Evolutionary conservation across 352 stramenopile species (phyloP), one percentile per base, ranked within the genome.

Genomic region (Globisporangium perplexum): DNA sequence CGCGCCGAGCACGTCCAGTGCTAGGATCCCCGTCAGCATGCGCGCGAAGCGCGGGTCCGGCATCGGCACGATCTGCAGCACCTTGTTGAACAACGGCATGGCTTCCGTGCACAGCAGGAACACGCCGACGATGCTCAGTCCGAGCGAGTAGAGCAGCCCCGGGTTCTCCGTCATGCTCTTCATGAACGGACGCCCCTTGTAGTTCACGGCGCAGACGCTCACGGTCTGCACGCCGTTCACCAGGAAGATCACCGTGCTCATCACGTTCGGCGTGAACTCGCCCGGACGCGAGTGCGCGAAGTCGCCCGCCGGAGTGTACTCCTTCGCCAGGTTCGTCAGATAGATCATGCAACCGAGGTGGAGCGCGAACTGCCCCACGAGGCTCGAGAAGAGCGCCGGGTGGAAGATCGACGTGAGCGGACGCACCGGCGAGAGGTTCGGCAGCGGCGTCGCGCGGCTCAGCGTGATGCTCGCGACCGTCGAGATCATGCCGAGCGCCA

Each of bases 191-290:
- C 93, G 83, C 18, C 97, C 97, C 70, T 96, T 91, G 84, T 99
- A 99, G 77, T 99, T 99, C 18, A 98, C 93, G 1, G 91, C 79
- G 62, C 98, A 99, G n/a, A 98, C 98, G 66, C 97, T 99, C n/a
- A 98, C 83, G 0, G 83, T 93, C 64, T 95, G 86, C 50, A 98
- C 72, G 35, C 90, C 81, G 59, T 90, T 98, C 38, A 99, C 74
- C 17, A 99, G 69, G 77, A 99, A 99, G 47, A 98, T 97, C 24
- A 97, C 95, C 1, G 95, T 98, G 66, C 98, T 99, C 68, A 99
- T 93, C 3, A 98, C 86, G 60, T 98, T 99, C 2, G 97, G 96
- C 65, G 96, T 90, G 74, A 99, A 99, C 36, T 96, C 83, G 28
- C 88, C 94, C 28, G 96, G 80, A 46, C 74, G 77, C 42, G 77